Evolutionary conservation across 805 yeast genomes (phyloP).

Genomic region (Jamesozyma lodderae): DNA sequence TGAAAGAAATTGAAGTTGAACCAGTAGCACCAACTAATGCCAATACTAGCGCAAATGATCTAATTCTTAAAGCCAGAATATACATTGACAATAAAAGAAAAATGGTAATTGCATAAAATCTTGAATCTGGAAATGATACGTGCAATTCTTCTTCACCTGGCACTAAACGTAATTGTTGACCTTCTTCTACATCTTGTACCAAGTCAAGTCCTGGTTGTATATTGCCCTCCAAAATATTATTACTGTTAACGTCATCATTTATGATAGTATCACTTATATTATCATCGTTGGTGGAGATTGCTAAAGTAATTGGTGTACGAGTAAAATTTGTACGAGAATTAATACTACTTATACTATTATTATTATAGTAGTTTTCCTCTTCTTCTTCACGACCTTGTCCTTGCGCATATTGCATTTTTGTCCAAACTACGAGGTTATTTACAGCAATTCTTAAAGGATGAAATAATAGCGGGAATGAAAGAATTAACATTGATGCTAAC

Average conservation of each 20-base stretch:
- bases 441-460: constrained; percentile 72
- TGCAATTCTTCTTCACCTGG: constrained; percentile 11
- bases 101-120: constrained; percentile 36
- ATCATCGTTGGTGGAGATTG: constrained; percentile 8
- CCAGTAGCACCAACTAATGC: constrained; percentile 92
- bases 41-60: constrained; percentile 70
- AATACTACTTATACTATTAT: background rate
- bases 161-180: constrained; percentile 3
- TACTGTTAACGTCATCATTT: constrained; percentile 1
- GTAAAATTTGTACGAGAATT: background rate
- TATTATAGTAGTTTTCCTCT: constrained; percentile 4
- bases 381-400: constrained; percentile 2
- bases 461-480: constrained; percentile 71
- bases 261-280: constrained; percentile 8
- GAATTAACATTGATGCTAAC: constrained; percentile 61
- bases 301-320: constrained; percentile 9
- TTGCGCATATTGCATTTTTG: constrained; percentile 18
- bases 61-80: constrained; percentile 52
- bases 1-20: constrained; percentile 83
- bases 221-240: background rate
- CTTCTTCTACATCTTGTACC: constrained; percentile 2
- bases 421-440: constrained; percentile 53
- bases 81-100: constrained; percentile 42
- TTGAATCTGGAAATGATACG: constrained; percentile 14
- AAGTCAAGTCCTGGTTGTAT: constrained; percentile 2